These are phyloP conservation scores for Pseudonectria foliicola DNA, from an alignment of 2,329 filamentous ascomycete genomes.

Conservation along the genomic window DNA sequence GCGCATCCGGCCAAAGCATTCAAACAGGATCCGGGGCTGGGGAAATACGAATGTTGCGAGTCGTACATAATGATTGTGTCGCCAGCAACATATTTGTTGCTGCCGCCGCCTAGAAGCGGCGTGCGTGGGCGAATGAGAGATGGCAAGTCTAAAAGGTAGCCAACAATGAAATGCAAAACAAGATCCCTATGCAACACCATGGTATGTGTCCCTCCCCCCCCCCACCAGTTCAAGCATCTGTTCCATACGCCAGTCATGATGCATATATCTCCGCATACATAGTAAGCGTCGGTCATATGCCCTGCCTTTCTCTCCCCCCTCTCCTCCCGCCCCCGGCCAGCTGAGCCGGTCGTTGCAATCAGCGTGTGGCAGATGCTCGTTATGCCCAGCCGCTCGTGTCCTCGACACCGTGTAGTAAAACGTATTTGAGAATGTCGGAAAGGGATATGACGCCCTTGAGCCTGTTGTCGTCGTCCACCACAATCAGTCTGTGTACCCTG, in stretches of 20 bases:
- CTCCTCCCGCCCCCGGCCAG: slow-evolving; percentile 1
- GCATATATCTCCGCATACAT: slow-evolving; percentile 14
- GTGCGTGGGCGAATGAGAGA: no score
- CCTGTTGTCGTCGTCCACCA: slow-evolving; percentile 83
- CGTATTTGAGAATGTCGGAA: slow-evolving; percentile 94
- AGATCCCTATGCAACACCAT: slow-evolving; percentile 16
- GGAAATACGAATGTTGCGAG: no score
- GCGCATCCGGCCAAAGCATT: no score
- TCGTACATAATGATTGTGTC: no score
- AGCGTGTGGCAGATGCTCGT: slow-evolving; percentile 2
- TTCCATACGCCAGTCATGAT: slow-evolving; percentile 17
- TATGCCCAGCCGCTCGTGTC: slow-evolving; percentile 28
- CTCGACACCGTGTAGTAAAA: slow-evolving; percentile 72
- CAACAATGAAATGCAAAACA: slow-evolving; percentile 12
- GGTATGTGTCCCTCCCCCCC: slow-evolving; percentile 15
- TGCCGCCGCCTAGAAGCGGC: no score
- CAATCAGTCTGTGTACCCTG: slow-evolving; percentile 83
- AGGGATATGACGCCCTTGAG: slow-evolving; percentile 86
- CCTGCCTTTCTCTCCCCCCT: slow-evolving; percentile 2
- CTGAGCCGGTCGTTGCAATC: slow-evolving; percentile 9
- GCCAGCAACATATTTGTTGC: no score
- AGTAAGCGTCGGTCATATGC: slow-evolving; percentile 5
- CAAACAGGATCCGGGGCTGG: no score
- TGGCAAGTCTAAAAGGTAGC: slow-evolving; percentile 2
- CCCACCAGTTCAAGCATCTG: slow-evolving; percentile 7